Base-by-base conservation (phyloP, 768 basidiomycete genomes). In the Filobasidium floriforme region DNA sequence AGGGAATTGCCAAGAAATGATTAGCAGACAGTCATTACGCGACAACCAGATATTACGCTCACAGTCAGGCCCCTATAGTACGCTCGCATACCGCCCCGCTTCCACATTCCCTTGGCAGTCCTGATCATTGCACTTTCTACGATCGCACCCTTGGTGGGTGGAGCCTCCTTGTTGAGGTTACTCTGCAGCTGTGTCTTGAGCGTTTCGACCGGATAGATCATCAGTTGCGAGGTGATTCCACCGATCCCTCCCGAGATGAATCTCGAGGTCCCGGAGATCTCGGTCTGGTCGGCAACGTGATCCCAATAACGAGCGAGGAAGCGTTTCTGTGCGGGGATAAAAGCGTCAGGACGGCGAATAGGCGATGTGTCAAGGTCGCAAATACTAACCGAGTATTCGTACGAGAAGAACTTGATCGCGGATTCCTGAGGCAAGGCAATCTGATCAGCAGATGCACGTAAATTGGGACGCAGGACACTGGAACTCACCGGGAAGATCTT, bases 101-200 rank as follows among this genome's bases (percentile, higher is more conserved):
- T 76, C 88, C 90, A 96, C 68, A 97, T 82, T 66, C 85, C 84
- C 61, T 83, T 84, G 18, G 85, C 85, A 6, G 92, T 89, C 41
- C 80, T 79, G 12, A 82, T 63, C 44, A 81, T 73, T 66, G 92
- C 78, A 5, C 69, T 72, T 66, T 77, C 77, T 14, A 79, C 77
- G 60, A 71, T 66, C 51, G 72, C 71, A n/a, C 67, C 83, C 82
- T 71, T 85, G 40, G 65, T 66, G 15, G 54, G 22, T n/a, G 54
- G 19, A 65, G 29, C 69, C 64, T 37, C 63, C 66, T 22, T 52
- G 73, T 87, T 1, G 18, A 88, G 83, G 69, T 84, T 88, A 76
- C 92, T 94, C 91, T 97, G 97, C 86, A 97, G 90, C 85, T 96
- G 90, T 0, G 94, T 98, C 87, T 99, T 98, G 62, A 98, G 80